A percentile compares a stretch with the other conserved stretches of the same genome.
phyloP scores from a whole-genome alignment of 2,329 filamentous ascomycete species.

The Chaetomium globosum region DNA sequence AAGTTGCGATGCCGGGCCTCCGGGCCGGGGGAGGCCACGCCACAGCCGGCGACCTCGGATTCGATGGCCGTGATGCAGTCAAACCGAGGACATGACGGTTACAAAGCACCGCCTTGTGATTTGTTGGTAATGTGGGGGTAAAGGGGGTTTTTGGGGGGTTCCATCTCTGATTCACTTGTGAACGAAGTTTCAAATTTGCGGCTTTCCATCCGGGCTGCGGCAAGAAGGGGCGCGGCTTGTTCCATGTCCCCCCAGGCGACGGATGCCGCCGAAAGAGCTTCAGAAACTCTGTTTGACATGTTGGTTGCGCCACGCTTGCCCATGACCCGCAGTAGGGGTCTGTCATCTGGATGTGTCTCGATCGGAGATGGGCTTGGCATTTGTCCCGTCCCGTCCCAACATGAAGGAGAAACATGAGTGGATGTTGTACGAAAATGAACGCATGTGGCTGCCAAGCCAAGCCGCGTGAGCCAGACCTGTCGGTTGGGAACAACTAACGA shows the following conservation, averaged over 20 bases:
- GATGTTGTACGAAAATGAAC: neutral
- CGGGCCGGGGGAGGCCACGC: neutral
- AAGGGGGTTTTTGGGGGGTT: neutral
- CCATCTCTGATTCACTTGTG: neutral
- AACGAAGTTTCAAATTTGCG: neutral
- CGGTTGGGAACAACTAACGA: neutral
- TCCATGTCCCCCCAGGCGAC: neutral
- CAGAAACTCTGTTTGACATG: neutral
- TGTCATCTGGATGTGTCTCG: neutral
- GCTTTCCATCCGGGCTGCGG: neutral
- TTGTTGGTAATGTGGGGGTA: neutral
- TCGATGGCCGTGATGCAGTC: neutral
- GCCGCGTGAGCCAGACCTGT: neutral
- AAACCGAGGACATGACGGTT: no score
- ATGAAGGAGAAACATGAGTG: neutral
- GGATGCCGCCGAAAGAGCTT: neutral
- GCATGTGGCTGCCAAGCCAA: slow-evolving; percentile 1
- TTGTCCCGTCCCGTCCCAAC: neutral
- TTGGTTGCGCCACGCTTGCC: neutral
- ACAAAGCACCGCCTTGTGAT: no score
- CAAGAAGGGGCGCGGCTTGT: neutral
- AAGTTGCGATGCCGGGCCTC: slow-evolving; percentile 2
- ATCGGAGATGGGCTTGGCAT: slow-evolving; percentile 2
- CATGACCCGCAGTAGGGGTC: neutral
- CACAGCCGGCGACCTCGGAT: neutral